Evolutionary conservation across 129 eudicot species (phyloP), one percentile per base, ranked within the genome.

Genomic region (Flaveria sonorensis): DNA sequence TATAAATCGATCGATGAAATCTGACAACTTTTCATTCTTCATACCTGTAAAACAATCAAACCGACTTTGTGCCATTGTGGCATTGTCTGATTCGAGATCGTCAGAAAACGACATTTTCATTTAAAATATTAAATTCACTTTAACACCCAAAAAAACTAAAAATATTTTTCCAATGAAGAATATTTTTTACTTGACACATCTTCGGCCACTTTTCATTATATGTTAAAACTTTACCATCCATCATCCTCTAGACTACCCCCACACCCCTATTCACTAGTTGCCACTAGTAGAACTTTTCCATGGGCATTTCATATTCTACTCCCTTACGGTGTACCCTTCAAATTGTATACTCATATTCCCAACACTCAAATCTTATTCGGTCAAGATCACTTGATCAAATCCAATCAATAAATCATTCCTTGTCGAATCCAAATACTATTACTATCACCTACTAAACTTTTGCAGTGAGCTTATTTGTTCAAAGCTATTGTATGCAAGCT

Each of bases 201-300:
- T 73, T 78, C 19, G 53, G 66, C 47, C 51, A 61, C 69, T 81
- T 76, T 67, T 67, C 64, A 80, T 78, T 79, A 78, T 86, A 70
- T 83, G 61, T 79, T 86, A 84, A 84, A 81, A 74, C 59, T 82
- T 82, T 74, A 75, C 75, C 69, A 71, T 70, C 70, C 76, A 71
- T 69, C 28, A 52, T 63, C 43, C 70, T 73, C 71, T 81, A 57
- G 68, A 30, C 67, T 59, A 59, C 68, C 36, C n/a, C 60, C 72
- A 74, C 42, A 77, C 67, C 70, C 67, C 59, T 80, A 79, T 81
- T 80, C 86, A 83, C 88, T 80, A 85, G 76, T 74, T 70, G 80
- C 82, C 89, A 81, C 83, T 71, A 52, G 67, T 83, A 68, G 16
- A 68, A 10, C 62, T 53, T 75, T 84, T 75, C 65, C 70, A 71